These are phyloP conservation scores for Spizellomyces punctatus DNA, from an alignment of 192 early-diverging fungal species.

Conservation along the genomic window DNA sequence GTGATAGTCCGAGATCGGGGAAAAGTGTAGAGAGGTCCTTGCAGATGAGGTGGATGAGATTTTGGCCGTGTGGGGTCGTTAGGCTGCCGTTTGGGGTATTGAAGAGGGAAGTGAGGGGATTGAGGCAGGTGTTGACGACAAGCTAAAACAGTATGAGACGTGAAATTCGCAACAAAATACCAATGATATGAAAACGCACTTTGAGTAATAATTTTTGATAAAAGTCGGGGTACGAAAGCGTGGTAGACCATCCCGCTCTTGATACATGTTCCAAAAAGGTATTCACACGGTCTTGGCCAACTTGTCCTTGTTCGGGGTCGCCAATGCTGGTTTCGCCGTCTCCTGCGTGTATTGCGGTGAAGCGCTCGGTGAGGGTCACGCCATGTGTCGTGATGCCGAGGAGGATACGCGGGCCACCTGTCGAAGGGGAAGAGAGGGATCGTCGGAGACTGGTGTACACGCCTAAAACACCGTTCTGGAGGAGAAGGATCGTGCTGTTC, in stretches of 20 bases:
- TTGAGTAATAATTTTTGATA: too few species aligned
- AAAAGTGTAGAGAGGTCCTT: slow-evolving; percentile 7
- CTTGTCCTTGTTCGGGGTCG: slow-evolving; percentile 25
- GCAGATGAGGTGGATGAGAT: slow-evolving; percentile 12
- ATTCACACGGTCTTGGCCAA: too few species aligned
- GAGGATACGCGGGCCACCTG: slow-evolving; percentile 40
- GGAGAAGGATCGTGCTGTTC: slow-evolving; percentile 54
- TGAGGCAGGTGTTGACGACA: slow-evolving; percentile 67
- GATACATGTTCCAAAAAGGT: too few species aligned
- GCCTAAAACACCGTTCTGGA: slow-evolving; percentile 70
- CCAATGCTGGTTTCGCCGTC: slow-evolving; percentile 52
- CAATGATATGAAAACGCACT: too few species aligned
- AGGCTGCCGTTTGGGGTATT: slow-evolving; percentile 53
- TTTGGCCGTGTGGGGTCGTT: slow-evolving; percentile 1
- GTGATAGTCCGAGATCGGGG: neutral
- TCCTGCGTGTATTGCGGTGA: slow-evolving; percentile 61
- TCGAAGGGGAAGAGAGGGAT: slow-evolving; percentile 27
- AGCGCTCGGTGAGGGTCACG: slow-evolving; percentile 45
- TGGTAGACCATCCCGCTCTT: too few species aligned
- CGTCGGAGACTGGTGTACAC: slow-evolving; percentile 54
- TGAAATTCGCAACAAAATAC: too few species aligned
- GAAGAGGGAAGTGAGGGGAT: slow-evolving; percentile 64
- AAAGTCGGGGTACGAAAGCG: too few species aligned
- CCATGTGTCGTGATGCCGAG: slow-evolving; percentile 62
- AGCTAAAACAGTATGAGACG: slow-evolving; percentile 38